phyloP scores from a whole-genome alignment of 202 grass and related monocot genomes.

The Zizania palustris region DNA sequence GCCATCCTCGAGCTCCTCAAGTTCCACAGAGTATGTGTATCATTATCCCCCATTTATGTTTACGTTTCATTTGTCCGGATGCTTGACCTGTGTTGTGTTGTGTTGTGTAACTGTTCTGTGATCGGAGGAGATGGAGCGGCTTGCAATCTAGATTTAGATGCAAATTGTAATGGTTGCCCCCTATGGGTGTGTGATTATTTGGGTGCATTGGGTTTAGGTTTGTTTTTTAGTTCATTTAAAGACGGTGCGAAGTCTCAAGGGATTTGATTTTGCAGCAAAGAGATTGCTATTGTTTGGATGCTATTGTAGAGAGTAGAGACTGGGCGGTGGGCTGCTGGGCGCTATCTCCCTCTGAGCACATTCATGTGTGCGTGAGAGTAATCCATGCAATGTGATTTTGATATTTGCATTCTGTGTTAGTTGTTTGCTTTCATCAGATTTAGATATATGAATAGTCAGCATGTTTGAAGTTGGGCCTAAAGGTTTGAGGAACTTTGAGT shows the following conservation, averaged over 20 bases:
- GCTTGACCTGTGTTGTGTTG: not conserved
- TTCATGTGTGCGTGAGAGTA: not conserved
- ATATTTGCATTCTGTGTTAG: not conserved
- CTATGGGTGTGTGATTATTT: slow-evolving; percentile 27
- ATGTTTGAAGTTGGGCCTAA: not conserved
- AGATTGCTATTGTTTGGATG: not conserved
- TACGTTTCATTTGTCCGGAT: slow-evolving; percentile 3
- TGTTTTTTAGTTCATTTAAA: not conserved
- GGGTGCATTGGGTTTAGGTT: not conserved
- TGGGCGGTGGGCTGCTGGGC: not conserved
- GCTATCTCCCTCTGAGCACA: not conserved
- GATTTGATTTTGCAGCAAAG: not conserved
- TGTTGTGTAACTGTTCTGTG: slow-evolving; percentile 25
- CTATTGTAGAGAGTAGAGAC: too few relatives aligned
- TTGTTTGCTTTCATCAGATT: slow-evolving; percentile 15
- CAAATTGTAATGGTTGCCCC: not conserved
- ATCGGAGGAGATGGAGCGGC: not conserved
- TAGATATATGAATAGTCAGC: not conserved
- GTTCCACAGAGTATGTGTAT: slow-evolving; percentile 68
- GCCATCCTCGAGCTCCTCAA: slow-evolving; percentile 97
- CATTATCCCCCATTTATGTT: not conserved
- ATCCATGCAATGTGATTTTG: not conserved
- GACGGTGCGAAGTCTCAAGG: not conserved
- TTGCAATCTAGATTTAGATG: slow-evolving; percentile 29
- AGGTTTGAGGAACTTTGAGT: not conserved